Percentiles rank a stretch among this genome's conserved stretches.
phyloP scores from a whole-genome alignment of 2,329 filamentous ascomycete species.

The Sclerotinia borealis region DNA sequence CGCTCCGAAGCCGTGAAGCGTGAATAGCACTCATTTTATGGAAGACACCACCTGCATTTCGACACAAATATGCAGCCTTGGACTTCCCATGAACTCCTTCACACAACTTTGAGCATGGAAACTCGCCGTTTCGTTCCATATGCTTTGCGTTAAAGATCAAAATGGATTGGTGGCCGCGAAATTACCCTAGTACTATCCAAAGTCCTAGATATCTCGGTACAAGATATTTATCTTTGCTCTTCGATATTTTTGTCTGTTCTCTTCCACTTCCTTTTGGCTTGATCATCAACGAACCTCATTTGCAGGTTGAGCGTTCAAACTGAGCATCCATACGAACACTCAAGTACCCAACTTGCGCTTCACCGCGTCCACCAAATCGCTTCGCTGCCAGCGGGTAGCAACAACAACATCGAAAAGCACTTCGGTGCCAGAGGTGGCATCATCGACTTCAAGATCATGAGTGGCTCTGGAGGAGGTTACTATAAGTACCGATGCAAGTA shows the following conservation, averaged over 20 bases:
- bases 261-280: background rate
- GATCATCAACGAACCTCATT: background rate
- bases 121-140: background rate
- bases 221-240: background rate
- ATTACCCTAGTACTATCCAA: background rate
- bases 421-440: slow-evolving; percentile 31
- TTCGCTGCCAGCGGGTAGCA: background rate
- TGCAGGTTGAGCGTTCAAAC: background rate
- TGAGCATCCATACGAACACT: background rate
- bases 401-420: slow-evolving; percentile 15
- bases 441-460: slow-evolving; percentile 25
- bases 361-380: background rate
- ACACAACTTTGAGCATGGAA: background rate
- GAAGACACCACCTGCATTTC: background rate
- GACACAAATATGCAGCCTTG: background rate
- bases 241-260: background rate
- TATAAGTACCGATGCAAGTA: slow-evolving; percentile 53
- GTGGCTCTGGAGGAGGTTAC: slow-evolving; percentile 29
- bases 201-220: background rate
- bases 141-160: background rate
- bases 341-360: background rate
- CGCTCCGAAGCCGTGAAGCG: background rate
- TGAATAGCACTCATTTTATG: background rate
- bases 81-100: background rate
- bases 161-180: background rate